Percentiles rank a stretch among this genome's conserved stretches.
These are phyloP conservation scores for Euphorbia tirucalli DNA, from an alignment of 345 rosid species.

Conservation along the genomic window DNA sequence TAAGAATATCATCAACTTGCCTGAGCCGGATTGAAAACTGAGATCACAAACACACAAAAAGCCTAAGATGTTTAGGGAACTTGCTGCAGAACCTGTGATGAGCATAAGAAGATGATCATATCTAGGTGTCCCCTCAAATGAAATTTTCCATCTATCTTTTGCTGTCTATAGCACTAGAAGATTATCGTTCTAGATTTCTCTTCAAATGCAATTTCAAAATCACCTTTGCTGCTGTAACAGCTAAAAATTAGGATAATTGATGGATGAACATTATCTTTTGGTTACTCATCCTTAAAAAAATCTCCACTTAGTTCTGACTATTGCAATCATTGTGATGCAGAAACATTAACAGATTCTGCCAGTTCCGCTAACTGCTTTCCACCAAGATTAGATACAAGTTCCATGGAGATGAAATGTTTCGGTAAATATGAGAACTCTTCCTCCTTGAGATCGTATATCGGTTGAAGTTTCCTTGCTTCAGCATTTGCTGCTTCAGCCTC, in stretches of 20 bases:
- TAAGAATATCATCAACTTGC: no score
- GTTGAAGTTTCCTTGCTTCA: slow-evolving; percentile 63
- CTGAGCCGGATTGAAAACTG: not conserved
- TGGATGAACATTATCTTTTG: not conserved
- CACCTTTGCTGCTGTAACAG: not conserved
- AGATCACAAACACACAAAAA: not conserved
- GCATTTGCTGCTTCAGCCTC: slow-evolving; percentile 77
- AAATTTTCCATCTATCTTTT: slow-evolving; percentile 2
- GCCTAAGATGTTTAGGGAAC: not conserved
- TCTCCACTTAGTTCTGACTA: not conserved
- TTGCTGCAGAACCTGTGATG: slow-evolving; percentile 5
- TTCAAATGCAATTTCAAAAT: slow-evolving; percentile 10
- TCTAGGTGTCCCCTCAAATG: slow-evolving; percentile 2
- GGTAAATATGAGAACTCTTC: slow-evolving; percentile 51
- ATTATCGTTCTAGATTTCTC: not conserved
- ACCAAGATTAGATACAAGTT: slow-evolving; percentile 62
- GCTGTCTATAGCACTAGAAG: not conserved
- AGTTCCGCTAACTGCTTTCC: slow-evolving; percentile 57
- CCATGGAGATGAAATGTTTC: slow-evolving; percentile 66
- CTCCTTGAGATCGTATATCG: slow-evolving; percentile 47
- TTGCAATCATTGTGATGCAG: slow-evolving; percentile 22
- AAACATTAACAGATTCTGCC: slow-evolving; percentile 40
- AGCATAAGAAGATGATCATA: slow-evolving; percentile 3
- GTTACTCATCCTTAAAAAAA: slow-evolving; percentile 6
- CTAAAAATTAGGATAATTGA: not conserved